Evolutionary conservation across 495 filamentous ascomycete genomes (phyloP).

Genomic region (Terfezia claveryi): DNA sequence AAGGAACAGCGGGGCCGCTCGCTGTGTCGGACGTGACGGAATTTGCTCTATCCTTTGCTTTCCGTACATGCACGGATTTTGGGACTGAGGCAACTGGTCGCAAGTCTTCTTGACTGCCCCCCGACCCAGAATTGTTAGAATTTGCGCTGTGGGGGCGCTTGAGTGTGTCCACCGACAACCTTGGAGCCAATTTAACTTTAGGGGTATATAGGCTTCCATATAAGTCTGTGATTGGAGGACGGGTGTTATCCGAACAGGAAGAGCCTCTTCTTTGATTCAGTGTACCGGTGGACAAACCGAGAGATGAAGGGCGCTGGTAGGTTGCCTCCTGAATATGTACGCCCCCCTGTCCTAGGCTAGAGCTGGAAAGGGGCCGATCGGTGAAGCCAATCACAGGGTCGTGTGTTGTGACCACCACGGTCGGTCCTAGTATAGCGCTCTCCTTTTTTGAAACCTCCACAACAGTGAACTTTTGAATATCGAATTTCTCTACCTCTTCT

Average conservation of each 20-base stretch:
- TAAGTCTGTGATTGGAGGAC: slow-evolving; percentile 37
- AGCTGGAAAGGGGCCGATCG: slow-evolving; percentile 16
- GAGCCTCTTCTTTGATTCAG: slow-evolving; percentile 21
- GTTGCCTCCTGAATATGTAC: slow-evolving; percentile 4
- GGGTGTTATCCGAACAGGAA: slow-evolving; percentile 41
- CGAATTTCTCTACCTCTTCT: slow-evolving; percentile 41
- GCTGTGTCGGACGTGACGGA: slow-evolving; percentile 10
- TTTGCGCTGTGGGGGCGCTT: slow-evolving; percentile 39
- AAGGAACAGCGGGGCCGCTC: slow-evolving; percentile 17
- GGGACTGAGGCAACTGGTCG: slow-evolving; percentile 53
- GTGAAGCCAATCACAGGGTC: slow-evolving; percentile 17
- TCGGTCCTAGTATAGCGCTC: slow-evolving; percentile 6
- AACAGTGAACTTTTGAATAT: slow-evolving; percentile 1
- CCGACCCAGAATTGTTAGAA: slow-evolving; percentile 1
- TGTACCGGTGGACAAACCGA: background rate
- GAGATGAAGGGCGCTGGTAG: background rate
- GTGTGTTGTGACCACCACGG: slow-evolving; percentile 18
- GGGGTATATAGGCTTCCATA: slow-evolving; percentile 34
- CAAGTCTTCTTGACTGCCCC: slow-evolving; percentile 26
- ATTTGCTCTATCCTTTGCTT: slow-evolving; percentile 10
- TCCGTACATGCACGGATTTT: slow-evolving; percentile 21
- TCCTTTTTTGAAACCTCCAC: background rate
- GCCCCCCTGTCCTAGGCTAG: slow-evolving; percentile 22
- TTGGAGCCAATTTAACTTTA: slow-evolving; percentile 56
- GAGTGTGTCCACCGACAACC: slow-evolving; percentile 48